Base-by-base conservation (phyloP, 1,284 basidiomycete species). In the Pulveroboletus sp. region DNA sequence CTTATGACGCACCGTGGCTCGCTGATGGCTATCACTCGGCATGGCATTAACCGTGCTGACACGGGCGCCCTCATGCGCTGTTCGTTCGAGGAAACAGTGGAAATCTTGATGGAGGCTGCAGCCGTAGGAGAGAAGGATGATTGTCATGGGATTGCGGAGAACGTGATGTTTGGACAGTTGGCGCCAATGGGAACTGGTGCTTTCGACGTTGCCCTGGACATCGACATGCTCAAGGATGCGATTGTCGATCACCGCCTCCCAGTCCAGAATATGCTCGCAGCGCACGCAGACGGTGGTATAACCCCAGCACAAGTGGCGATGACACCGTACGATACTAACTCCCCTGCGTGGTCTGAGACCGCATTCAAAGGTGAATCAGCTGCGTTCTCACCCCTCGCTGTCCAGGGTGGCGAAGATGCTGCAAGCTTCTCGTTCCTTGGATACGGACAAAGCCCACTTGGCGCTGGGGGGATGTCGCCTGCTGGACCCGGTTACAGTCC, bases 41-140 rank as follows among this genome's bases (percentile, higher is more conserved):
- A 99, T 70, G 97, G 97, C 74, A 99, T 99, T 76, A 99, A 99
- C 75, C 88, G 96, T 54, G 92, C 96, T 33, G 95, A 98, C 66
- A 96, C 95, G 12, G 95, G 95, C 42, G 96, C 97, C 3, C 81
- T 99, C 53, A 98, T 99, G 89, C 83, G 97, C 48, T 98, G 95
- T 75, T 98, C 97, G 5, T 99, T 99, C 80, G 97, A 99, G 74
- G 97, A 99, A 80, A 99, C 97, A 1, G 97, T 98, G 60, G 97
- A 99, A 73, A 98, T 99, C 64, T 75, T 99, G 56, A 95, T 99
- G 87, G 97, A 99, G 71, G 97, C 97, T 0, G 97, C 97, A 0
- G 94, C 96, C 3, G 91, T 96, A 45, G 97, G 97, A 54, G 96
- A 99, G 76, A 91, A 94, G 72, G 97, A 99, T 64, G 95, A 99